Percentiles rank a stretch among this genome's conserved stretches.
Conservation (phyloP, 306 rosid species). For the Trichosanthes truncata region DNA sequence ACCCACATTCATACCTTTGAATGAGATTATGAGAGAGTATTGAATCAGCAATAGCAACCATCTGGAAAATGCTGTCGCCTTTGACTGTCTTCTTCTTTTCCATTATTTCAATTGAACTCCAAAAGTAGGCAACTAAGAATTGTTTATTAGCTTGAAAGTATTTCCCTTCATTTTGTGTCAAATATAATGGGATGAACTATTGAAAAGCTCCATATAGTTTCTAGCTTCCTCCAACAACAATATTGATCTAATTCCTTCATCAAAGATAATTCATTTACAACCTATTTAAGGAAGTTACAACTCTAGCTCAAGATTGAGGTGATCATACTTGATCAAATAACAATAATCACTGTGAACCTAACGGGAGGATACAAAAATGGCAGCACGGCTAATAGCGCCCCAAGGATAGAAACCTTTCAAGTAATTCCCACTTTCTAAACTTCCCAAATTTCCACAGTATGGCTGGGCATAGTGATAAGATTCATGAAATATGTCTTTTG, state of each 20-base stretch:
- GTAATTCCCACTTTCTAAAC: background rate
- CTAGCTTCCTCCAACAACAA: background rate
- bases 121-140: background rate
- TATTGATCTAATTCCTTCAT: background rate
- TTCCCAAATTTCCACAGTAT: background rate
- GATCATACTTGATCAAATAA: background rate
- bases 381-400: background rate
- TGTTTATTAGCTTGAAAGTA: background rate
- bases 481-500: background rate
- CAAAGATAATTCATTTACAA: background rate
- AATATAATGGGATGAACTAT: background rate
- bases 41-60: background rate
- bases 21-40: background rate
- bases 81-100: background rate
- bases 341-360: background rate
- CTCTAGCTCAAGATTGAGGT: background rate
- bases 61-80: background rate
- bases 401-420: background rate
- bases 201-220: background rate
- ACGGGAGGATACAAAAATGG: conserved; percentile 5
- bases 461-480: background rate
- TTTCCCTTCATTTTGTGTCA: background rate
- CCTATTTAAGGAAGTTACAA: background rate
- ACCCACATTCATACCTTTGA: background rate
- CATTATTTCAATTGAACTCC: background rate